Base-by-base conservation (phyloP, 768 basidiomycete species). In the Strobilomyces dryophilus region DNA sequence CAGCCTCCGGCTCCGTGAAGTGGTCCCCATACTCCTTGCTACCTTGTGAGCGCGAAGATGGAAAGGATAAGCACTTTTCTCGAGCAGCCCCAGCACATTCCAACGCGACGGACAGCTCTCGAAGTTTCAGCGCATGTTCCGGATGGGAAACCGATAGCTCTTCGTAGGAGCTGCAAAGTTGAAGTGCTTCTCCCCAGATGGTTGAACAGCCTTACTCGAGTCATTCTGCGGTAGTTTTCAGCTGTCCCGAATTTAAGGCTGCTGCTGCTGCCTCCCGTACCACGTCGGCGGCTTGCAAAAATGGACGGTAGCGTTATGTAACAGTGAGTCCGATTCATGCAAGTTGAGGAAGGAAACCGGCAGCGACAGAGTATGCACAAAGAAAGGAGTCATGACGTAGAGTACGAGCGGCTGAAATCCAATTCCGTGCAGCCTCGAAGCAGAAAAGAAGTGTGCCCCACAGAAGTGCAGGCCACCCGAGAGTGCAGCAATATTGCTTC, bases 161-260 rank as follows among this genome's bases (percentile, higher is more conserved):
- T 17, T 17, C 35, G 6, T 36, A 17, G 17, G 35, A 36, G 15
- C 15, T 36, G 7, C 35, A 17, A 36, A 36, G 35, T 1, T 36
- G 35, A 15, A 36, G 15, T 4, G 63, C 42, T 12, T 61, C 45
- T 11, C 54, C 47, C 57, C 57, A 58, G 4, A 58, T 35, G 17
- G 56, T 48, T 26, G 61, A 58, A 6, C 58, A 51, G 12, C 55
- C 51, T 27, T 50, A 51, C n/a, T 59, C 58, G 8, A 59, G 58
- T 55, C 58, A 59, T n/a, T 58, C 57, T 11, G 53, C 51, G 1
- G 57, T 55, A 0, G 26, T 34, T 27, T 52, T 5, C 18, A 8
- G 6, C 8, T 20, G n/a, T 18, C 37, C 37, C 18, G 7, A 7
- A 4, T 39, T 18, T 8, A 39, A 4, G 8, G 37, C 37, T 7